Evolutionary conservation across 2,329 filamentous ascomycete species (phyloP).

Genomic region (Ceratocystis cacaofunesta): DNA sequence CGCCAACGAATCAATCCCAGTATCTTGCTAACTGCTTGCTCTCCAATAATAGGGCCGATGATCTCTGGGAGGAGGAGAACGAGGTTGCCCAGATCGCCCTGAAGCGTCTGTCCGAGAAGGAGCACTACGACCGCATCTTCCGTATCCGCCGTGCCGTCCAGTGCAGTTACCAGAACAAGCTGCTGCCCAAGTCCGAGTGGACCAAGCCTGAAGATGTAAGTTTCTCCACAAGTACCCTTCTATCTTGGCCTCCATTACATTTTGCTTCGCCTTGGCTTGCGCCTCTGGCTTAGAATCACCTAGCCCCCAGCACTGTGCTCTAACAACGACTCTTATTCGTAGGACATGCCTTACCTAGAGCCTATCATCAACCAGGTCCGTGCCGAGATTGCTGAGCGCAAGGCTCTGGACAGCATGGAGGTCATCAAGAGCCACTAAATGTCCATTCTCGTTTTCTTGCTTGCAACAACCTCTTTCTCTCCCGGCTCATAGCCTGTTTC

Average conservation of each 20-base stretch:
- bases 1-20: neutral
- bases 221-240: neutral
- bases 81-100: slow-evolving; percentile 75
- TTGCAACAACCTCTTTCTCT: slow-evolving; percentile 2
- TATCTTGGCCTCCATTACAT: neutral
- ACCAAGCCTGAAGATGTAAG: slow-evolving; percentile 41
- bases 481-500: slow-evolving; percentile 1
- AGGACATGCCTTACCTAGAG: slow-evolving; percentile 41
- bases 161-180: slow-evolving; percentile 47
- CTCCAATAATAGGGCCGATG: slow-evolving; percentile 56
- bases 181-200: slow-evolving; percentile 48
- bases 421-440: slow-evolving; percentile 36
- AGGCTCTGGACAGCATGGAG: slow-evolving; percentile 35
- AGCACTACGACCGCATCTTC: slow-evolving; percentile 93
- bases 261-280: neutral
- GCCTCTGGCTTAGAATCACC: neutral
- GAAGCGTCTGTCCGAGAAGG: slow-evolving; percentile 77
- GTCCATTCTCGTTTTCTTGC: neutral
- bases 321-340: slow-evolving; percentile 18
- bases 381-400: slow-evolving; percentile 37
- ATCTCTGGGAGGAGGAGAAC: slow-evolving; percentile 86
- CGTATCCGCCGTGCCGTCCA: slow-evolving; percentile 92
- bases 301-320: neutral
- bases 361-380: slow-evolving; percentile 38
- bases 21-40: slow-evolving; percentile 5